Evolutionary conservation across 495 filamentous ascomycete genomes (phyloP).

Genomic region (Penicillium lagena): DNA sequence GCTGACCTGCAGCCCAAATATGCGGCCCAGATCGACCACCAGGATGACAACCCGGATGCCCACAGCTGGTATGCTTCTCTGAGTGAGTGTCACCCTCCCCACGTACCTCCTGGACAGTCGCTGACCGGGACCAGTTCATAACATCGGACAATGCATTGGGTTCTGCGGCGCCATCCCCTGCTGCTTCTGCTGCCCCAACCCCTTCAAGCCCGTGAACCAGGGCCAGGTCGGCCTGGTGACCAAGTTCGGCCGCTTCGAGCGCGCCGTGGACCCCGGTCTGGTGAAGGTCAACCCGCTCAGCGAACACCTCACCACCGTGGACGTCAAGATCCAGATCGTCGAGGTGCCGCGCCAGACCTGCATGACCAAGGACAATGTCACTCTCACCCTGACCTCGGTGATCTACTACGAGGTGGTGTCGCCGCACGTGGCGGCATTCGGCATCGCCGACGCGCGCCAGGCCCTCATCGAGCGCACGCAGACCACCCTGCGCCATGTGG

Average conservation of each 20-base stretch:
- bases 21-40: conserved; percentile 65
- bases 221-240: conserved; percentile 93
- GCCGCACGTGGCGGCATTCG: conserved; percentile 96
- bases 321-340: conserved; percentile 99
- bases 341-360: conserved; percentile 95
- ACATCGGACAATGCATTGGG: conserved; percentile 70
- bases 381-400: conserved; percentile 84
- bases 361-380: conserved; percentile 99
- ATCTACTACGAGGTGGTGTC: conserved; percentile 98
- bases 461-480: conserved; percentile 97
- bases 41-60: conserved; percentile 58
- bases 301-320: conserved; percentile 83
- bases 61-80: conserved; percentile 93
- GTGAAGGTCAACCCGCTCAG: conserved; percentile 96
- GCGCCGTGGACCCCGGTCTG: conserved; percentile 93
- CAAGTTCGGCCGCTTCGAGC: conserved; percentile 93
- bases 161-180: conserved; percentile 84
- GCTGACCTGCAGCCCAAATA: conserved; percentile 89
- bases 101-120: too few species aligned
- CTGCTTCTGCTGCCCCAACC: conserved; percentile 90
- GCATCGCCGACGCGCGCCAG: conserved; percentile 88
- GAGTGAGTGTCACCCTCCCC: conserved; percentile 49
- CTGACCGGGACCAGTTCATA: conserved; percentile 48
- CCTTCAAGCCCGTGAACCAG: conserved; percentile 89
- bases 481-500: conserved; percentile 94